phyloP scores from a whole-genome alignment of 306 rosid species.

The Malus orientalis region DNA sequence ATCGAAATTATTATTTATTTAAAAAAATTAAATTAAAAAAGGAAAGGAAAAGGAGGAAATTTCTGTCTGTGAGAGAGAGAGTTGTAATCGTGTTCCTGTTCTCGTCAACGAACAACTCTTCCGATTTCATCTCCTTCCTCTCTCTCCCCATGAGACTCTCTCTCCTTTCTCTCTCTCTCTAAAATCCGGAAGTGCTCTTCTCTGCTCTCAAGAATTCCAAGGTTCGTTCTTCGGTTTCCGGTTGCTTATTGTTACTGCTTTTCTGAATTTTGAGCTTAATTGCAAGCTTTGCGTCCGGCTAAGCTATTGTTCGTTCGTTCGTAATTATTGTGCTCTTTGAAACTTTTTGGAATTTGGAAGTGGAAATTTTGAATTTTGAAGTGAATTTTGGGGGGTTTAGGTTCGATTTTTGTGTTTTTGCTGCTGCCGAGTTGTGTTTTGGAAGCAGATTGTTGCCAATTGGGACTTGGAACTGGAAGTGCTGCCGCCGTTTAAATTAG shows the following conservation, averaged over 20 bases:
- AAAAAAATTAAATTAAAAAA: neutral
- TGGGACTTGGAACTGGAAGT: neutral
- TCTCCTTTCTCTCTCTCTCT: neutral
- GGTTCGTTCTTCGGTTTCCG: slow-evolving; percentile 28
- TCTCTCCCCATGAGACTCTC: neutral
- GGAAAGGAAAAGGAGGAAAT: neutral
- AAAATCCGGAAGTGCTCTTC: neutral
- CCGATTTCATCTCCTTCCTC: neutral
- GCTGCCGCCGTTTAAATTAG: slow-evolving; percentile 6
- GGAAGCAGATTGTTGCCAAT: slow-evolving; percentile 5
- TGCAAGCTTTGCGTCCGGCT: neutral
- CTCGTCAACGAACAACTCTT: slow-evolving; percentile 14
- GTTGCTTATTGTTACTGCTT: neutral
- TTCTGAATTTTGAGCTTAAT: neutral
- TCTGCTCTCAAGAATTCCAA: slow-evolving; percentile 15
- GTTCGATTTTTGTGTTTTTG: slow-evolving; percentile 1
- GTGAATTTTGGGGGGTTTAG: slow-evolving; percentile 10
- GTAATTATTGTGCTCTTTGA: neutral
- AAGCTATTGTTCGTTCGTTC: neutral
- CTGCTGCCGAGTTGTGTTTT: slow-evolving; percentile 4
- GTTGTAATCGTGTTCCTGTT: slow-evolving; percentile 26
- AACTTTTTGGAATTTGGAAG: neutral
- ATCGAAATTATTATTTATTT: neutral
- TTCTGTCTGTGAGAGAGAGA: slow-evolving; percentile 19
- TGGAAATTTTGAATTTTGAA: neutral